Base-by-base conservation (phyloP, 768 basidiomycete species). In the Pisolithus sp. region DNA sequence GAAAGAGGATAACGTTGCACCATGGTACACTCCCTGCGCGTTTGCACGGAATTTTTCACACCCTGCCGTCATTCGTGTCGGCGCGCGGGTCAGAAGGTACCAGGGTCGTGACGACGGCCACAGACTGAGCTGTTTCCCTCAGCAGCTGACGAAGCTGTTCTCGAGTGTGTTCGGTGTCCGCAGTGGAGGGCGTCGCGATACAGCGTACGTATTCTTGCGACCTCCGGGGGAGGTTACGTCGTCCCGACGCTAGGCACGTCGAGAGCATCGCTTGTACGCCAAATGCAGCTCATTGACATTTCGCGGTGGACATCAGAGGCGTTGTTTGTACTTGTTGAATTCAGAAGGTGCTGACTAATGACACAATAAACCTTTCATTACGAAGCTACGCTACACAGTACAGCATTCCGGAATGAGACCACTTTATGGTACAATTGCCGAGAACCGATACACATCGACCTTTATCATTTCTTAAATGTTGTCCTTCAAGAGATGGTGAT, bases 1-100 rank as follows among this genome's bases (percentile, higher is more conserved):
- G 65, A 98, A 93, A 1, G 93, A 95, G 8, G 94, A 94, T 30
- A 98, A 76, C 1, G 94, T 97, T 20, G 93, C 92, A 57, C 94
- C 93, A 67, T 96, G 93, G 61, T 79, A 91, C 9, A 52, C 57
- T 7, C 59, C 42, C 41, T 46, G 50, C 23, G 2, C 13, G 36
- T 18, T 8, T 10, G 1, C 40, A 18, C n/a, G 7, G 24, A 13
- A 30, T 26, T 26, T 45, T 26, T 26, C 7, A n/a, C 15, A 7
- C 15, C 9, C n/a, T 2, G 23, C 4, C 4, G 20, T 5, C 15
- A 45, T 26, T 15, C 43, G 21, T n/a, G 10, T 23, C 18, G 23
- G 15, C 24, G 24, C 15, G 24, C 5, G 21, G 13, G 3, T 45
- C 26, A 17, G 43, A n/a, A 6, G 24, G 43, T 12, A 47, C 13